Conservation (phyloP, 345 rosid genomes). For the Euclidium syriacum region DNA sequence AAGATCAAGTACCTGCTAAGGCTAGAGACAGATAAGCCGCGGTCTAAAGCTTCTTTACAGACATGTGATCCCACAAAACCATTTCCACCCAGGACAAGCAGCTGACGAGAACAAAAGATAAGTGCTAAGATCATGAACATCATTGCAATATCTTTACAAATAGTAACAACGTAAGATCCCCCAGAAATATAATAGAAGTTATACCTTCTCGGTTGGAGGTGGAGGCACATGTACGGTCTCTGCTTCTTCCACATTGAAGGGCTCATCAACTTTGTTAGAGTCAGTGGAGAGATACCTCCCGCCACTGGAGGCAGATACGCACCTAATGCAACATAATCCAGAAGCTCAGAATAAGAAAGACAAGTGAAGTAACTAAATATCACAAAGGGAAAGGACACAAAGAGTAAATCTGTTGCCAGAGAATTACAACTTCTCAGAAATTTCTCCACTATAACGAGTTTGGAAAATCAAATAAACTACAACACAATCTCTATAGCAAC, state of each 20-base stretch:
- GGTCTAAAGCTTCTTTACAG: slow-evolving; percentile 79
- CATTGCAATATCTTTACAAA: not conserved
- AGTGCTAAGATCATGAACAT: slow-evolving; percentile 6
- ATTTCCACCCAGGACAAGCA: slow-evolving; percentile 96
- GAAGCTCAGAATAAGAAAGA: not conserved
- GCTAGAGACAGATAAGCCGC: slow-evolving; percentile 74
- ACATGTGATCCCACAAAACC: slow-evolving; percentile 97
- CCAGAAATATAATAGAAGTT: not conserved
- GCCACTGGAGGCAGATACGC: slow-evolving; percentile 29
- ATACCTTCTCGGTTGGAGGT: slow-evolving; percentile 80
- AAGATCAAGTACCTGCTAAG: slow-evolving; percentile 78
- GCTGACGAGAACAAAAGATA: slow-evolving; percentile 36
- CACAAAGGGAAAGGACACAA: too few relatives aligned
- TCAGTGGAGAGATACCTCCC: slow-evolving; percentile 61
- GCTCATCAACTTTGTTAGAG: slow-evolving; percentile 72
- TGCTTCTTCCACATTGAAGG: slow-evolving; percentile 81
- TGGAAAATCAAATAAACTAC: not conserved
- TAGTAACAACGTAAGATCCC: not conserved
- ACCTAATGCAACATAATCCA: slow-evolving; percentile 29
- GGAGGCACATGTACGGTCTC: slow-evolving; percentile 78
- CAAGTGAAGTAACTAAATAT: not conserved
- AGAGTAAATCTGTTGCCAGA: not conserved
- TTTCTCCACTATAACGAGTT: not conserved
- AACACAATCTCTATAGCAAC: not conserved
- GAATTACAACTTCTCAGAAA: not conserved